A percentile compares a stretch with the other conserved stretches of the same genome.
These are phyloP conservation scores for Phytophthora boehmeriae DNA, from an alignment of 352 stramenopile species.

Conservation along the genomic window DNA sequence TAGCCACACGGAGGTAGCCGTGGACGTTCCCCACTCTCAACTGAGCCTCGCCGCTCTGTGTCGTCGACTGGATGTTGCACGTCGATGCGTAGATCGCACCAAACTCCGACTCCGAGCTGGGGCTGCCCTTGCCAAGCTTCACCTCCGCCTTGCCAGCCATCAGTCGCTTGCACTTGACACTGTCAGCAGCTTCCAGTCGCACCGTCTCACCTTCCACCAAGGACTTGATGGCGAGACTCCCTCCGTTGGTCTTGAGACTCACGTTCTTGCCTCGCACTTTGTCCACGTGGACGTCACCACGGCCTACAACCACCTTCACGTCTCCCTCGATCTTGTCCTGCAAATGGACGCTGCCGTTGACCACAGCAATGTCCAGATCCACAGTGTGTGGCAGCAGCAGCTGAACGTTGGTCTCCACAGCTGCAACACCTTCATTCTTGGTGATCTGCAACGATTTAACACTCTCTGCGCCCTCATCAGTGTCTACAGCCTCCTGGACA, in stretches of 20 bases:
- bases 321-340: conserved; percentile 78
- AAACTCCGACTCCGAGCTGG: conserved; percentile 38
- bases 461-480: background rate
- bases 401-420: conserved; percentile 22
- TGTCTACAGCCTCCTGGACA: conserved; percentile 22
- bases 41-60: conserved; percentile 22
- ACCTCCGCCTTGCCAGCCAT: conserved; percentile 59
- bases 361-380: conserved; percentile 53
- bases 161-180: conserved; percentile 64
- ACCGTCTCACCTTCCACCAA: conserved; percentile 71
- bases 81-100: conserved; percentile 76
- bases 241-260: conserved; percentile 69
- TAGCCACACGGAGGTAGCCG: conserved; percentile 63
- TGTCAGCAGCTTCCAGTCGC: conserved; percentile 39
- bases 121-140: conserved; percentile 53
- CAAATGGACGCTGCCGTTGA: conserved; percentile 50
- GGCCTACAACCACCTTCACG: conserved; percentile 60
- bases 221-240: conserved; percentile 43
- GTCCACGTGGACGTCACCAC: conserved; percentile 61
- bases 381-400: conserved; percentile 48
- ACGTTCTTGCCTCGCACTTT: conserved; percentile 70
- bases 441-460: conserved; percentile 35
- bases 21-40: conserved; percentile 72
- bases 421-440: conserved; percentile 19
- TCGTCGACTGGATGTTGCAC: conserved; percentile 51